Evolutionary conservation across 257 asterid genomes (phyloP).

Genomic region (Verbascum thapsus): DNA sequence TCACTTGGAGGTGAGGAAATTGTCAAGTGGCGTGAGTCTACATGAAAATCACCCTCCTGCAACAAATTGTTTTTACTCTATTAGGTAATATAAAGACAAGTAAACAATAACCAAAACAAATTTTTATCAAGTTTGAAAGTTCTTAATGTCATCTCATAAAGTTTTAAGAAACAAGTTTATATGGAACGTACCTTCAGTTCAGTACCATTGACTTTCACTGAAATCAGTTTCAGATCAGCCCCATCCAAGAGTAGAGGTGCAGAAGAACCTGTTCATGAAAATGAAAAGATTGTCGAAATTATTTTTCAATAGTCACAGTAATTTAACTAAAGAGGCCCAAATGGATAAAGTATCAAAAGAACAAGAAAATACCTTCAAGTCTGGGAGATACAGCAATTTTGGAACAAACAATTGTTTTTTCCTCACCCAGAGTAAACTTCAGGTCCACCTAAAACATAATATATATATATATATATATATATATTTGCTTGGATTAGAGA

Average conservation of each 20-base stretch:
- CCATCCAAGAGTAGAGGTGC: conserved; percentile 86
- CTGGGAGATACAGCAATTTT: conserved; percentile 76
- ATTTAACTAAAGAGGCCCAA: background rate
- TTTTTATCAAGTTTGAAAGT: no score
- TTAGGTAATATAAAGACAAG: background rate
- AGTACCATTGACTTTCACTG: conserved; percentile 66
- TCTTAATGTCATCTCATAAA: no score
- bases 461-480: conserved; percentile 5
- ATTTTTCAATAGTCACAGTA: conserved; percentile 12
- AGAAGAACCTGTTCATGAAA: conserved; percentile 55
- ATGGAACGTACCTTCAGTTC: conserved; percentile 57
- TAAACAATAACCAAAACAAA: no score
- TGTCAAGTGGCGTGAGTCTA: conserved; percentile 73
- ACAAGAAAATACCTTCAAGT: conserved; percentile 64
- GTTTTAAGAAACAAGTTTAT: background rate
- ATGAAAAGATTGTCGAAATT: conserved; percentile 26
- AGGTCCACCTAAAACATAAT: conserved; percentile 69
- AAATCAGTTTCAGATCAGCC: conserved; percentile 69
- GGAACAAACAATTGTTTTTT: conserved; percentile 68
- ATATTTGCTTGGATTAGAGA: conserved; percentile 12
- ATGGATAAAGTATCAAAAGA: conserved; percentile 1
- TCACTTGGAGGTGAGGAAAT: conserved; percentile 76
- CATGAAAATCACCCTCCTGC: conserved; percentile 67
- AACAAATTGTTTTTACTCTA: conserved; percentile 23
- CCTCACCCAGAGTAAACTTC: conserved; percentile 83